Base-by-base conservation (phyloP, 2,329 filamentous ascomycete genomes). In the Stemphylium beticola region DNA sequence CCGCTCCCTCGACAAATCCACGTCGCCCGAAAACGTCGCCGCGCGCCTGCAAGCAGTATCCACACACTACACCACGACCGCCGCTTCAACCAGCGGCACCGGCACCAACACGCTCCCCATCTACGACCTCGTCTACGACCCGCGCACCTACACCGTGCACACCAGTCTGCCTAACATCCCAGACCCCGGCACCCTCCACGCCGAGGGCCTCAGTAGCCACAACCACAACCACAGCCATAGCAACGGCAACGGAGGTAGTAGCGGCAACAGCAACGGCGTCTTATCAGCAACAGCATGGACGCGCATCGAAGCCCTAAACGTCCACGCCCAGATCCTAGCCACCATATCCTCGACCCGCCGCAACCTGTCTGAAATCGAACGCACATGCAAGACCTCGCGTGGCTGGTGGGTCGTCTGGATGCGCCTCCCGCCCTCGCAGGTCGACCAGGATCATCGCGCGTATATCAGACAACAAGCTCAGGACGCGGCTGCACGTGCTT, bases 391-490 rank as follows among this genome's bases (percentile, higher is more conserved):
- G 71, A 87, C 85, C 0, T 81, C 74, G 38, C 80, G 85, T n/a
- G 84, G 84, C 6, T 88, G 85, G 85, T 88, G 86, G 86, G 79
- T 88, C 2, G 82, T 87, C 18, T 88, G 86, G 85, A 82, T 87
- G 71, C 79, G 83, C 8, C 71, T 87, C 0, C 72, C 73, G 0
- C 72, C 73, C 3, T 72, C 69, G 0, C 55, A 63, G 0, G 42
- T 45, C 4, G 42, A 45, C 8, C 6, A 15, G 5, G 11, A 24
- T 11, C 22, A 45, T 6, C n/a, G 18, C 1, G 42, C 20, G 14
- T 36, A 36, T 6, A 10, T 22, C 1, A 14, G 24, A 4, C 31
- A 34, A 8, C 39, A 48, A 7, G 22, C 22, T 24, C 22, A 24
- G 22, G 22, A 24, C 8, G 22, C 22, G 22, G 22, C 22, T 24